A percentile compares a stretch with the other conserved stretches of the same genome.
Conservation (phyloP, 2,329 filamentous ascomycete species). For the Aspergillus oerlinghausenensis region DNA sequence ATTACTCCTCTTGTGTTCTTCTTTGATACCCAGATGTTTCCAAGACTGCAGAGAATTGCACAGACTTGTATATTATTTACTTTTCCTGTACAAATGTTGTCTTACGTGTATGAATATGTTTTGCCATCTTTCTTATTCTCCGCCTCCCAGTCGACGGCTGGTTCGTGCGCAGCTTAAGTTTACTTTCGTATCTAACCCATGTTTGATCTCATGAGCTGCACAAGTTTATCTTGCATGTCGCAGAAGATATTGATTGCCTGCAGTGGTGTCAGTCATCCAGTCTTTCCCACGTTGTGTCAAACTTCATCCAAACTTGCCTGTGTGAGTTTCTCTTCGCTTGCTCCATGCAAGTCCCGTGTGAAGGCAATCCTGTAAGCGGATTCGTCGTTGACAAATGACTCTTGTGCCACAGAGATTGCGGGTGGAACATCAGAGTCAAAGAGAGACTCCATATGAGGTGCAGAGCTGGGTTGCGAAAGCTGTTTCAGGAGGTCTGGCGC, state of each 20-base stretch:
- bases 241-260: conserved; percentile 55
- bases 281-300: background rate
- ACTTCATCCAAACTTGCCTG: conserved; percentile 28
- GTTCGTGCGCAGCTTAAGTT: background rate
- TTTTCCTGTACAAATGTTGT: background rate
- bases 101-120: background rate
- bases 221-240: conserved; percentile 52
- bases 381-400: conserved; percentile 39
- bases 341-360: conserved; percentile 37
- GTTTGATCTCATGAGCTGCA: conserved; percentile 27
- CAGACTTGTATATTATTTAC: background rate
- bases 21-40: background rate
- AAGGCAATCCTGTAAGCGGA: conserved; percentile 50
- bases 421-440: conserved; percentile 18
- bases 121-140: background rate
- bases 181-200: background rate
- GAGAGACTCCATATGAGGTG: conserved; percentile 27
- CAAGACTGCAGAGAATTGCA: background rate
- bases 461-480: conserved; percentile 40
- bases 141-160: background rate
- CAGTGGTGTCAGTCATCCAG: background rate
- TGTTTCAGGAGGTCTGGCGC: conserved; percentile 49
- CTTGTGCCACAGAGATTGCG: conserved; percentile 10
- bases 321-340: conserved; percentile 47
- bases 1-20: background rate